Evolutionary conservation across 306 rosid species (phyloP).

Genomic region (Ammopiptanthus mongolicus): DNA sequence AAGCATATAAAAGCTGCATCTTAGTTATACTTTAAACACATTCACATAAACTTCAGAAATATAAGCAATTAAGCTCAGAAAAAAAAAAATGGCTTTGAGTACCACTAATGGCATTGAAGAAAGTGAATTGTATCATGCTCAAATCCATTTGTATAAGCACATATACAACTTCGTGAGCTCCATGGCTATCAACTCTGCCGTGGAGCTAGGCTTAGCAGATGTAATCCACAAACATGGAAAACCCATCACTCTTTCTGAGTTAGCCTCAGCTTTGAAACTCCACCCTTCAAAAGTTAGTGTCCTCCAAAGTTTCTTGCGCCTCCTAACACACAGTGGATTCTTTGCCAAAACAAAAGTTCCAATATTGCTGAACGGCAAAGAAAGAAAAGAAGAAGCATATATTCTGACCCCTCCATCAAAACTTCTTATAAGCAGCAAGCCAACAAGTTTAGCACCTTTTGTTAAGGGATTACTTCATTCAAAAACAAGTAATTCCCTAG

Average conservation of each 20-base stretch:
- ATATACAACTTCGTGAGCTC: neutral
- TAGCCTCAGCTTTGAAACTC: conserved; percentile 25
- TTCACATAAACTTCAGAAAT: too few relatives aligned
- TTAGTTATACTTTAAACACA: too few relatives aligned
- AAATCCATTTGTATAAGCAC: conserved; percentile 33
- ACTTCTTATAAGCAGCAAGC: too few relatives aligned
- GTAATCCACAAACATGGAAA: conserved; percentile 26
- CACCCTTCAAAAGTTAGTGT: neutral
- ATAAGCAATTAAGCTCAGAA: too few relatives aligned
- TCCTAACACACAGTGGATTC: conserved; percentile 26
- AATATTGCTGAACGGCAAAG: too few relatives aligned
- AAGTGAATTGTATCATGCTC: conserved; percentile 17
- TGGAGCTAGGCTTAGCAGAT: conserved; percentile 32
- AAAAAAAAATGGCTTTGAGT: neutral
- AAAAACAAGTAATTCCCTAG: too few relatives aligned
- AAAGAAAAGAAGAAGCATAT: neutral
- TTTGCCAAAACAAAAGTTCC: neutral
- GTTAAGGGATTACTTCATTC: too few relatives aligned
- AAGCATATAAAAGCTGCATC: too few relatives aligned
- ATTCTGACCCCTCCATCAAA: neutral
- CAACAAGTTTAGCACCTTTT: neutral
- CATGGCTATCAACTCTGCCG: conserved; percentile 28
- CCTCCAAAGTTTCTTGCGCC: conserved; percentile 20
- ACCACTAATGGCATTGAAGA: neutral
- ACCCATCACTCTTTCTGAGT: conserved; percentile 24